Evolutionary conservation across 2,329 filamentous ascomycete genomes (phyloP), one percentile per base, ranked within the genome.

Genomic region (Scytalidium sp.): DNA sequence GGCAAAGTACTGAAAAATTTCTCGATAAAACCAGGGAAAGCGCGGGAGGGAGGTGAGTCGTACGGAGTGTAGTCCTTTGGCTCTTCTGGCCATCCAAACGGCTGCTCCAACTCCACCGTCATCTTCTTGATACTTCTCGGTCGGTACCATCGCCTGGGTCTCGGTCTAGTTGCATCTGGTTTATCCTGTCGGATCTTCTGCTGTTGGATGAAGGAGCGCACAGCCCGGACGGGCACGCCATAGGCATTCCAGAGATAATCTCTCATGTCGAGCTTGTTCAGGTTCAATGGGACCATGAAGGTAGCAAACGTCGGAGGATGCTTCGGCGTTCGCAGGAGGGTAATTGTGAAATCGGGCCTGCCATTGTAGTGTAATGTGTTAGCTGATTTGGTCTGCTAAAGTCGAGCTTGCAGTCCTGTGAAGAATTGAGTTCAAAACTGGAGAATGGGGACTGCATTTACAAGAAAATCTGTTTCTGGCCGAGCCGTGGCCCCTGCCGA

Each of bases 251-350:
- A 88, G 54, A 99, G 85, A 75, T 97, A 99, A 75, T 97, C 92
- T 69, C 91, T 89, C 40, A 99, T 75, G 69, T 99, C 94, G 70
- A 97, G 86, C 74, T 99, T 99, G 78, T 90, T 96, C 78, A 97
- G 91, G 61, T 82, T 84, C 60, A 97, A 80, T 10, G 94, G 94
- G 25, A 97, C 93, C 63, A 86, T 79, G 81, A 99, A 99, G 62
- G 85, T 87, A 56, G 93, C 94, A 67, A 89, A 90, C 67, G 84
- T 87, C 19, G 92, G 84, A 7, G 89, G 85, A 47, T 88, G 80
- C 58, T 81, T 77, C 23, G 83, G 81, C 51, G 84, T 87, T 59
- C 85, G 87, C 61, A 96, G 75, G 63, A 97, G 81, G 53, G 87
- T 85, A 64, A 97, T 75, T 56, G 84, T 81, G 73, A 95, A 89